Evolutionary conservation across 164 flowering plant genomes (phyloP).

Genomic region (Stephania cephalantha): DNA sequence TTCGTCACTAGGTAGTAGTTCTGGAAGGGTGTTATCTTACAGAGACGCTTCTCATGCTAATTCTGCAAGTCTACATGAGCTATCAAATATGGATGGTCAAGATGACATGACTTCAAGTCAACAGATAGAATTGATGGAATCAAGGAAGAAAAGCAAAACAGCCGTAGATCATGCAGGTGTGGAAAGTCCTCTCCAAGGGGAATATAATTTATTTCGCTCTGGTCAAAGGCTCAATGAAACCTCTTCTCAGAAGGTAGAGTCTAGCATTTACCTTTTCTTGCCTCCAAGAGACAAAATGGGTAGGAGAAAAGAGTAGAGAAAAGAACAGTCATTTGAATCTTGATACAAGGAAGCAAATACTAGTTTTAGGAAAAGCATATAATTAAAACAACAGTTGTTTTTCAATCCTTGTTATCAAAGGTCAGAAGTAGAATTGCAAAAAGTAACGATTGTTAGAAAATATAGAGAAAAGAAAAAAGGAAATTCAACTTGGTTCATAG

Average conservation of each 20-base stretch:
- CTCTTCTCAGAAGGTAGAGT: constrained; percentile 46
- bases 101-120: constrained; percentile 37
- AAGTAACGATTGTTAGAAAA: too few species aligned
- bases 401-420: too few species aligned
- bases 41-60: constrained; percentile 20
- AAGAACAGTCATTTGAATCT: neutral
- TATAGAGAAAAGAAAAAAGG: too few species aligned
- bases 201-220: constrained; percentile 31
- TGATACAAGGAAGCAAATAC: too few species aligned
- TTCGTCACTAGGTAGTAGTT: constrained; percentile 27
- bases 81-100: constrained; percentile 21
- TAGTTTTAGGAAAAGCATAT: too few species aligned
- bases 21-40: constrained; percentile 28
- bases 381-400: too few species aligned
- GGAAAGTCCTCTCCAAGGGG: constrained; percentile 25
- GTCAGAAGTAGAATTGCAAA: neutral
- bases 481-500: neutral
- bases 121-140: constrained; percentile 34
- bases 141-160: constrained; percentile 26
- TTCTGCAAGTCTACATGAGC: constrained; percentile 24
- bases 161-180: constrained; percentile 38
- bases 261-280: neutral
- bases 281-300: too few species aligned
- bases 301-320: too few species aligned
- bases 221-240: constrained; percentile 34